A percentile compares a stretch with the other conserved stretches of the same genome.
Conservation (phyloP, 228 moss, liverwort and hornwort genomes). For the Sphagnum magellanicum region DNA sequence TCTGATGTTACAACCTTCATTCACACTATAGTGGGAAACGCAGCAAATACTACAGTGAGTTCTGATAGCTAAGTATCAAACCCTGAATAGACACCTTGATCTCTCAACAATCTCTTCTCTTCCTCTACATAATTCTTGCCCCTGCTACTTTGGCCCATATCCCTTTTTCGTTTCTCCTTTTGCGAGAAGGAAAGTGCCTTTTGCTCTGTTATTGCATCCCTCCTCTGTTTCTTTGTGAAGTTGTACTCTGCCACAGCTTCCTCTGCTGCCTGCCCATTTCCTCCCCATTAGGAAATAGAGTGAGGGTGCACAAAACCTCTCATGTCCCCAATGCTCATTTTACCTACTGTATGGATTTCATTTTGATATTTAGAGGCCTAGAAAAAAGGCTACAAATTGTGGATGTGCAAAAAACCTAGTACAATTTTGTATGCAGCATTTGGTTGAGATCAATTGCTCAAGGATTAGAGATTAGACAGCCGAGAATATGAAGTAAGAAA, state of each 20-base stretch:
- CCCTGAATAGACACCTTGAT: conserved; percentile 88
- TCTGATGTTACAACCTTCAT: no score
- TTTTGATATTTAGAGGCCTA: no score
- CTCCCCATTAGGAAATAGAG: conserved; percentile 14
- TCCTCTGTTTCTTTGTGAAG: conserved; percentile 68
- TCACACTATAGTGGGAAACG: no score
- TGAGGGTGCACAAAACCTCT: conserved; percentile 9
- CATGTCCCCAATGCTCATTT: no score
- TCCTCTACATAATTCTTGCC: conserved; percentile 96
- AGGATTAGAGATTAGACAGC: no score
- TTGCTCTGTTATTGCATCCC: conserved; percentile 81
- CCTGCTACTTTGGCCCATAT: conserved; percentile 87
- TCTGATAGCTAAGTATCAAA: conserved; percentile 53
- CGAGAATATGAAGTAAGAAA: neutral
- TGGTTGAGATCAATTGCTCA: no score
- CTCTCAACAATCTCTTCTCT: conserved; percentile 82
- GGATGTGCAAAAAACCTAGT: no score
- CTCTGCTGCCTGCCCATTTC: conserved; percentile 45
- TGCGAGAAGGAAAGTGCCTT: conserved; percentile 82
- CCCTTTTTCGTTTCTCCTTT: conserved; percentile 93
- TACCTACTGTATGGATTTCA: no score
- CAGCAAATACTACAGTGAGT: no score
- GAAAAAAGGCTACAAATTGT: no score
- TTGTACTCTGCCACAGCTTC: conserved; percentile 65
- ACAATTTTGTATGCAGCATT: no score